phyloP scores from a whole-genome alignment of 2,329 filamentous ascomycete species.

The Dactylellina drechsleri region DNA sequence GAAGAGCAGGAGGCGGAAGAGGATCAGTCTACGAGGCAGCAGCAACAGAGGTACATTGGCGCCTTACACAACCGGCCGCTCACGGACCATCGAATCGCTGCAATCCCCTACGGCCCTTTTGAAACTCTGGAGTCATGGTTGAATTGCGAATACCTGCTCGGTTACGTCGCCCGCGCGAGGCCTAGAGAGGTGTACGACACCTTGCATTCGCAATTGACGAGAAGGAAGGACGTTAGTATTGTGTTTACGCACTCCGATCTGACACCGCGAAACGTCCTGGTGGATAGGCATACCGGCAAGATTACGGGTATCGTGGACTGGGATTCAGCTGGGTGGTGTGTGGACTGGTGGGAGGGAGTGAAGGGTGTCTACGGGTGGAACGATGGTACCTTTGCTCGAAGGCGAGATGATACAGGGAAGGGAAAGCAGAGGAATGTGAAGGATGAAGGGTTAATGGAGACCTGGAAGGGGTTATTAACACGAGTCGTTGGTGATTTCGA shows the following conservation, averaged over 20 bases:
- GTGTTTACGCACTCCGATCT: constrained; percentile 53
- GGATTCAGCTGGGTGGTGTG: constrained; percentile 52
- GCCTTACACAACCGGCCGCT: constrained; percentile 42
- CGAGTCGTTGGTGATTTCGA: constrained; percentile 48
- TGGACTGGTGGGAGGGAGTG: constrained; percentile 52
- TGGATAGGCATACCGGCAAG: constrained; percentile 36
- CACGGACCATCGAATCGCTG: constrained; percentile 51
- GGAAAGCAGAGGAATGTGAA: not conserved
- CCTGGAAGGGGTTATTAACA: constrained; percentile 30
- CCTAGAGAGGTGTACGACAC: constrained; percentile 31
- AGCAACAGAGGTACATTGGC: constrained; percentile 18
- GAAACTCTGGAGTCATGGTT: constrained; percentile 32
- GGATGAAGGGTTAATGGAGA: constrained; percentile 16
- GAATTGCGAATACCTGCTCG: constrained; percentile 51
- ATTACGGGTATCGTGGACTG: constrained; percentile 53
- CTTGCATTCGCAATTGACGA: constrained; percentile 27
- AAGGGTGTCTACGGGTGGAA: constrained; percentile 52
- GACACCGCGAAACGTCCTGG: constrained; percentile 49
- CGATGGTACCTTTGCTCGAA: constrained; percentile 28
- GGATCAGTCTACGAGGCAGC: not conserved
- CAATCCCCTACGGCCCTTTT: constrained; percentile 50
- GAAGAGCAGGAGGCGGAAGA: not conserved
- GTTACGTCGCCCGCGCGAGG: constrained; percentile 39
- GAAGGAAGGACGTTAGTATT: constrained; percentile 21
- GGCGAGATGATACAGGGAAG: constrained; percentile 8